Base-by-base conservation (phyloP, 352 stramenopile genomes). In the Phytophthora ohioensis region DNA sequence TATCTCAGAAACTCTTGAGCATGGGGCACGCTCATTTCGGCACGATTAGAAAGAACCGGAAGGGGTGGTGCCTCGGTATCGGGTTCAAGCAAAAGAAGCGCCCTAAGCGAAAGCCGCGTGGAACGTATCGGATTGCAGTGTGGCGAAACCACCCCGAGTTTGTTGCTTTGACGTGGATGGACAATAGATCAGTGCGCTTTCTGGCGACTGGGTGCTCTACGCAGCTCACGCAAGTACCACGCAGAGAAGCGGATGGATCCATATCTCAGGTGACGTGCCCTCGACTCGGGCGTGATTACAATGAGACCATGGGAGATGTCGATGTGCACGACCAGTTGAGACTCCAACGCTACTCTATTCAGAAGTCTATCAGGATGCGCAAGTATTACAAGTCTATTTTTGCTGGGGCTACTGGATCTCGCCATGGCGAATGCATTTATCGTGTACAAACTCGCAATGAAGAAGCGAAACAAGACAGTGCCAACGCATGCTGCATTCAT, bases 1-100 rank as follows among this genome's bases (percentile, higher is more conserved):
- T 67, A 41, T 67, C 59, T 5, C 41, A 46, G 12, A 69, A 65
- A 13, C 39, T 73, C 6, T 27, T 70, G 6, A 30, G 43, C n/a
- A 62, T 59, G 34, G 46, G 36, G 0, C 21, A 15, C 11, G 56
- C 42, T 39, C 57, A 71, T n/a, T 56, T 75, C 13, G 61, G 65
- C 4, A 67, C 65, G 0, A 38, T 61, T 0, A 60, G 61, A 0
- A 65, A 53, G 0, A 43, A 75, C 27, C 21, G 21, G 21, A 21
- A 21, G 21, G 21, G 21, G 21, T 21, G 21, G 21, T 21, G 21
- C 21, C 21, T 21, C 21, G 21, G 21, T 21, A 21, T 21, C 21
- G 21, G 1, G 21, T 21, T 21, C 21, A 21, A 1, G 21, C 21
- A 21, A 21, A 21, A 21, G 21, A 21, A 21, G 21, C 21, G 21